Conservation (phyloP, 2,329 filamentous ascomycete species). For the Paramyrothecium roridum region DNA sequence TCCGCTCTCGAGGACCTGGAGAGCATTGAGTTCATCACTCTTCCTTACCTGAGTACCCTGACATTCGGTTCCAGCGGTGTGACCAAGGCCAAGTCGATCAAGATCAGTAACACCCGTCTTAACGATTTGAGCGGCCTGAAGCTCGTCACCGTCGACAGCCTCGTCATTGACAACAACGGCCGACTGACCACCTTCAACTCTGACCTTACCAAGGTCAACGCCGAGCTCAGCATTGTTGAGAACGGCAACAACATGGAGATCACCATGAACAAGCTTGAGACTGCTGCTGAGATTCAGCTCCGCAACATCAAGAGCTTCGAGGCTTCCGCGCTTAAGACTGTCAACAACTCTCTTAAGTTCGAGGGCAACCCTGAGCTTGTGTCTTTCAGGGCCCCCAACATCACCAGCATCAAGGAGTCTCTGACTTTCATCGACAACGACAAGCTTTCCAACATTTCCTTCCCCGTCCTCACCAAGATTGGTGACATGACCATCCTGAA, state of each 20-base stretch:
- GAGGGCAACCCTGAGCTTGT: slow-evolving; percentile 70
- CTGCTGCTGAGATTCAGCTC: slow-evolving; percentile 49
- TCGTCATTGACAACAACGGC: slow-evolving; percentile 89
- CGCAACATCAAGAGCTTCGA: slow-evolving; percentile 73
- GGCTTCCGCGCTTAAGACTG: slow-evolving; percentile 65
- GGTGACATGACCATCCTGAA: slow-evolving; percentile 86
- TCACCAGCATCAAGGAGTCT: slow-evolving; percentile 58
- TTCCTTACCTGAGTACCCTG: slow-evolving; percentile 56
- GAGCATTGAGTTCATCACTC: slow-evolving; percentile 67
- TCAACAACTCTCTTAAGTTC: slow-evolving; percentile 56
- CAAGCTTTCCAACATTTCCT: slow-evolving; percentile 68
- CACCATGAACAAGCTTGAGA: slow-evolving; percentile 73
- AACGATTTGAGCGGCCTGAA: slow-evolving; percentile 77
- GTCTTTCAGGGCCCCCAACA: slow-evolving; percentile 62
- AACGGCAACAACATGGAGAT: slow-evolving; percentile 74
- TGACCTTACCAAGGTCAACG: slow-evolving; percentile 70
- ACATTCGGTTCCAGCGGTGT: slow-evolving; percentile 55
- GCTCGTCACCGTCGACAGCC: slow-evolving; percentile 64
- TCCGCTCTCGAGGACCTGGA: slow-evolving; percentile 61
- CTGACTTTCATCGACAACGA: slow-evolving; percentile 63
- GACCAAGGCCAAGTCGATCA: slow-evolving; percentile 63
- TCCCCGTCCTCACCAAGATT: slow-evolving; percentile 66
- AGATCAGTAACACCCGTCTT: slow-evolving; percentile 84
- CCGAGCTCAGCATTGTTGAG: slow-evolving; percentile 66
- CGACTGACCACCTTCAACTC: slow-evolving; percentile 74